phyloP scores from a whole-genome alignment of 106 monocot species.

The Acorus calamus region DNA sequence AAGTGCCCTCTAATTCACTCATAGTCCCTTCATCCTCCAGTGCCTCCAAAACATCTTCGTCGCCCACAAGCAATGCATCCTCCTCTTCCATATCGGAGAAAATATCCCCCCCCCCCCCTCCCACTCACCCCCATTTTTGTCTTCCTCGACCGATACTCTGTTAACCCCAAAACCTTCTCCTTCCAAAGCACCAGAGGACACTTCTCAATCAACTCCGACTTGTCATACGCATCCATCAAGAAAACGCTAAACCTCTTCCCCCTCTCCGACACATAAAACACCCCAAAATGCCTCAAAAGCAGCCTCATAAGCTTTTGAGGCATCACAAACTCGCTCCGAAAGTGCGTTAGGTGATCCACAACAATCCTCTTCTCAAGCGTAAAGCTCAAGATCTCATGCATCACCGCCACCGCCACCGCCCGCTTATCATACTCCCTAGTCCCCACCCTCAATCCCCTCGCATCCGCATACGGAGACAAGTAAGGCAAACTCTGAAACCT shows the following conservation, averaged over 20 bases:
- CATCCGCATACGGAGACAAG: slow-evolving; percentile 74
- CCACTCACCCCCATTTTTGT: slow-evolving; percentile 21
- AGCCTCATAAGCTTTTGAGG: slow-evolving; percentile 93
- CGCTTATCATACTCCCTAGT: slow-evolving; percentile 84
- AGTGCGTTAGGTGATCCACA: slow-evolving; percentile 83
- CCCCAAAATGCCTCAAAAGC: slow-evolving; percentile 78
- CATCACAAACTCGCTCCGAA: slow-evolving; percentile 75
- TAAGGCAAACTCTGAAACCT: slow-evolving; percentile 70
- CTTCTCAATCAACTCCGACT: slow-evolving; percentile 65
- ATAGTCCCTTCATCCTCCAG: no score
- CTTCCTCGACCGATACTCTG: slow-evolving; percentile 69
- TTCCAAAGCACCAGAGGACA: slow-evolving; percentile 75
- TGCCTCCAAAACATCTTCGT: no score
- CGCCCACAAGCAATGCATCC: no score
- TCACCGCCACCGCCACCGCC: slow-evolving; percentile 69
- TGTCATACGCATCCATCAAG: slow-evolving; percentile 74
- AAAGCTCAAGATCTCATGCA: slow-evolving; percentile 92
- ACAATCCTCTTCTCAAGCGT: slow-evolving; percentile 86
- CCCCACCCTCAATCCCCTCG: slow-evolving; percentile 39
- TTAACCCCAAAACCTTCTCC: slow-evolving; percentile 62
- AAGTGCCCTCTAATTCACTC: no score
- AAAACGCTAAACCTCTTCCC: slow-evolving; percentile 77
- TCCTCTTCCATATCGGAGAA: no score
- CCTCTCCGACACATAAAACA: slow-evolving; percentile 92
- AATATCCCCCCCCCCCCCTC: no score